Evolutionary conservation across 2,329 filamentous ascomycete species (phyloP).

Genomic region (Aspergillus novoparasiticus): DNA sequence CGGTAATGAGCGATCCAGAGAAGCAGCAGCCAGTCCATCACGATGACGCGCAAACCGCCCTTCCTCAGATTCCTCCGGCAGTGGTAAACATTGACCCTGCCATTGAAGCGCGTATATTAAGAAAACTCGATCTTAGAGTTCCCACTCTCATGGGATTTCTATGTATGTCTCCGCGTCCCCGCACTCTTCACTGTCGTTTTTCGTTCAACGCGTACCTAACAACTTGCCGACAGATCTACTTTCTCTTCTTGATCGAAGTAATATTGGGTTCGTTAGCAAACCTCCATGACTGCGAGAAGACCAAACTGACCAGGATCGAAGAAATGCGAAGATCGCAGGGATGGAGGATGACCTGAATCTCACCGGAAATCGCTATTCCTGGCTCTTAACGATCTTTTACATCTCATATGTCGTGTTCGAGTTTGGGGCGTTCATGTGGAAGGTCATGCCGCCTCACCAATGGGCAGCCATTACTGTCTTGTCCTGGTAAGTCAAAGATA

Average conservation of each 20-base stretch:
- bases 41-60: slow-evolving; percentile 23
- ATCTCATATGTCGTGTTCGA: slow-evolving; percentile 51
- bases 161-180: slow-evolving; percentile 32
- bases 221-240: slow-evolving; percentile 42
- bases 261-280: slow-evolving; percentile 47
- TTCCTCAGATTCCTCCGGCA: slow-evolving; percentile 20
- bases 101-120: slow-evolving; percentile 38
- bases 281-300: background rate
- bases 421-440: slow-evolving; percentile 49
- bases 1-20: slow-evolving; percentile 31
- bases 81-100: slow-evolving; percentile 33
- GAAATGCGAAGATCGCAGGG: slow-evolving; percentile 58
- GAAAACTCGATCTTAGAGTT: slow-evolving; percentile 40
- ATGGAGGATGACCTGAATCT: slow-evolving; percentile 55
- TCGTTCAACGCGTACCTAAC: slow-evolving; percentile 7
- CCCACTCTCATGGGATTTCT: slow-evolving; percentile 41
- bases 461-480: slow-evolving; percentile 49
- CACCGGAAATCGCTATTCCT: slow-evolving; percentile 50
- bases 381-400: slow-evolving; percentile 58
- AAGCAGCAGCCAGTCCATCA: slow-evolving; percentile 28
- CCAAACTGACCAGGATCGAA: slow-evolving; percentile 23
- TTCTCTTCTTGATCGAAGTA: slow-evolving; percentile 53
- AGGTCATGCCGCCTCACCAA: slow-evolving; percentile 43
- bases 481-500: slow-evolving; percentile 37
- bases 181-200: background rate